A percentile compares a stretch with the other conserved stretches of the same genome.
phyloP scores from a whole-genome alignment of 202 grass and related monocot species.

The Saccharum hybrid region DNA sequence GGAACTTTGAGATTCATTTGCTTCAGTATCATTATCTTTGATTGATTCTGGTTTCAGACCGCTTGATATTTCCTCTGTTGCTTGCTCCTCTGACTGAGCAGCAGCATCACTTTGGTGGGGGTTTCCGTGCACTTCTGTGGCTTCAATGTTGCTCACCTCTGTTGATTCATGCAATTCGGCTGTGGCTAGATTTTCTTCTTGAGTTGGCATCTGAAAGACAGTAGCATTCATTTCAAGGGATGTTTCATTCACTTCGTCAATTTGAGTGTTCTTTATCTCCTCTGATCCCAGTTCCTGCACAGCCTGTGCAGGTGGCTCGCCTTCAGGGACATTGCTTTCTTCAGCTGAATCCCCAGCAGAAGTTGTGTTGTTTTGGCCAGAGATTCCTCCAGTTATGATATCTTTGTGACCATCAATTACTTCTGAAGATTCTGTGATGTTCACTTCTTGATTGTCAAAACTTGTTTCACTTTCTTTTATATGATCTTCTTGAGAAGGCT shows the following conservation, averaged over 20 bases:
- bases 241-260: not conserved
- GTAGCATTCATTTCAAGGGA: conserved; percentile 23
- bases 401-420: conserved; percentile 27
- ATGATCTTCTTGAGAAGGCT: conserved; percentile 26
- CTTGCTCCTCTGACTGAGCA: conserved; percentile 30
- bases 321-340: conserved; percentile 8
- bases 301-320: conserved; percentile 23
- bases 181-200: conserved; percentile 36
- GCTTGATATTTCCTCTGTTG: conserved; percentile 36
- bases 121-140: conserved; percentile 32
- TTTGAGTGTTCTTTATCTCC: conserved; percentile 19
- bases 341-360: conserved; percentile 16
- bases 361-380: not conserved
- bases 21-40: conserved; percentile 29
- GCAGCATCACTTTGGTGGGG: not conserved
- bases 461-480: conserved; percentile 37
- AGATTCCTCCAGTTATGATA: conserved; percentile 20
- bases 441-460: conserved; percentile 17
- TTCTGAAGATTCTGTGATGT: conserved; percentile 24
- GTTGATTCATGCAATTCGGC: conserved; percentile 30
- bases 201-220: not conserved
- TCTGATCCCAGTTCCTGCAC: conserved; percentile 30
- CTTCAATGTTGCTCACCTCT: conserved; percentile 33
- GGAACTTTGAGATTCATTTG: not conserved
- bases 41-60: conserved; percentile 29